Evolutionary conservation across 2,329 filamentous ascomycete genomes (phyloP), one percentile per base, ranked within the genome.

Genomic region (Penicillium sp.): DNA sequence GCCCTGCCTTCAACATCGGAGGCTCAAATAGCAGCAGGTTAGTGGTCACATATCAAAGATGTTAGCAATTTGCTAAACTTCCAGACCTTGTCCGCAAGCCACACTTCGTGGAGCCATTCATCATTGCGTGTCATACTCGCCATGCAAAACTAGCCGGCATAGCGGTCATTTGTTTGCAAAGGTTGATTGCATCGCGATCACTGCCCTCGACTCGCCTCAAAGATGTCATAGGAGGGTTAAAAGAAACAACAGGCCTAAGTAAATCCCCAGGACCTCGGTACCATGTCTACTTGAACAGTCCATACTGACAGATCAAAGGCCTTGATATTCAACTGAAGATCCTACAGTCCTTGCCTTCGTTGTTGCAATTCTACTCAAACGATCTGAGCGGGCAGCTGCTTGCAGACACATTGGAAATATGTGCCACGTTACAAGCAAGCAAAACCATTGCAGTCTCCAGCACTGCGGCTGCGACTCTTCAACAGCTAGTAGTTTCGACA

Each of bases 281-380:
- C 43, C 22, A 10, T 46, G 45, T 43, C 10, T 42, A 18, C 21
- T 32, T 42, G 42, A 42, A 16, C 41, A 34, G 18, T 40, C 13
- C 18, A 49, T 55, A 58, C 65, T 73, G 53, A 73, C 53, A 16
- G 9, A 29, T 14, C 45, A 9, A 53, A 83, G 83, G 80, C 48
- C 78, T 96, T 55, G 94, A 99, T 75, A 89, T 97, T 3, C 94
- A 99, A 69, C 84, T 99, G 62, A 97, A 97, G 74, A 94, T 97
- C 48, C 78, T 99, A 13, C 94, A 99, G 72, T 91, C 92, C 1
- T 76, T 99, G 14, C 94, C 94, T 4, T 90, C 92, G 1, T 75
- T 99, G 34, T 76, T 97, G 22, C 92, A 97, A 63, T 96, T 96
- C 66, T 97, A 97, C 74, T 85, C 90, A 0, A 81, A 83, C 34